Percentiles rank a stretch among this genome's conserved stretches.
Evolutionary conservation across 441 rosid genomes (phyloP).

Genomic region (Gossypium schwendimanii): DNA sequence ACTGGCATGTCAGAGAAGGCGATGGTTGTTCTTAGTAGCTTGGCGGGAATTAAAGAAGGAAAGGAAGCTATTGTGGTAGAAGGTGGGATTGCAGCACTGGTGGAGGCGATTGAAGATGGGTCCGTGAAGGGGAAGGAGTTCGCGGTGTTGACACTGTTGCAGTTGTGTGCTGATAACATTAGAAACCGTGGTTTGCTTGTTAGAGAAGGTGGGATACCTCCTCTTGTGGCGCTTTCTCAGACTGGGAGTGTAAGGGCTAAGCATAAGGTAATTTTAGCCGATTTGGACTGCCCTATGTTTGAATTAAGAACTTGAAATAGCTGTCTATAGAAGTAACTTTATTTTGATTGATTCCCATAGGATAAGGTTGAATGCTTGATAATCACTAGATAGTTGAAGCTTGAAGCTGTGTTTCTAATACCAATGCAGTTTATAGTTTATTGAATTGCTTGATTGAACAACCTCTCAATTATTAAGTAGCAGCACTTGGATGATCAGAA

Average conservation of each 20-base stretch:
- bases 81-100: conserved; percentile 76
- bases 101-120: conserved; percentile 87
- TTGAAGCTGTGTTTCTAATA: neutral
- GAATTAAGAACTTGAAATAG: neutral
- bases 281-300: neutral
- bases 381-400: conserved; percentile 1
- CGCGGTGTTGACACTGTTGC: conserved; percentile 68
- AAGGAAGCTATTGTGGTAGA: conserved; percentile 71
- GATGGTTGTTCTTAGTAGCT: conserved; percentile 74
- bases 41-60: conserved; percentile 69
- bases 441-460: neutral
- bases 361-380: neutral
- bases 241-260: conserved; percentile 63
- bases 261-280: conserved; percentile 4
- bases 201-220: conserved; percentile 92
- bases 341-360: neutral
- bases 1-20: conserved; percentile 87
- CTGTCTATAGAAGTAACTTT: conserved; percentile 6
- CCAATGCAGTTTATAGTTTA: neutral
- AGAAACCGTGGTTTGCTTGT: conserved; percentile 78
- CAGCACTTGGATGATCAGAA: neutral
- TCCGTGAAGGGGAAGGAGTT: conserved; percentile 77
- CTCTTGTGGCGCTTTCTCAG: conserved; percentile 83
- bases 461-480: neutral
- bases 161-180: conserved; percentile 58